Base-by-base conservation (phyloP, 1,139 yeast species). In the Nakaseomyces sp. region DNA sequence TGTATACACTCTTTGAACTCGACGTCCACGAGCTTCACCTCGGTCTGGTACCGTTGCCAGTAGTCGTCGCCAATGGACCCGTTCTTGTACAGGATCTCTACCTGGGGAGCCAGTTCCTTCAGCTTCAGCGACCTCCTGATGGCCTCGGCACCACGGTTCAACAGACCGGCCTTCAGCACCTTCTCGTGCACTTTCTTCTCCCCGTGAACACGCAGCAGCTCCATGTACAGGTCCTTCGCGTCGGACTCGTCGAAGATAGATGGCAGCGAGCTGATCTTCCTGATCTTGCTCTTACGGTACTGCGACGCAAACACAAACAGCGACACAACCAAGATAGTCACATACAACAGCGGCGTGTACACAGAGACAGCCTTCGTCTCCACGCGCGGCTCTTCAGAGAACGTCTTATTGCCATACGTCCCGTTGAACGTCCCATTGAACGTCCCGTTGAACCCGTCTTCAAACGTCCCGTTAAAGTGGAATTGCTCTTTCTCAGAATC, bases 11-110 rank as follows among this genome's bases (percentile, higher is more conserved):
- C 89, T 61, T 80, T 76, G 53, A 91, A 69, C 61, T 91, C 98
- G 26, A 82, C 60, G 57, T 88, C 93, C 17, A 57, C 83, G 50
- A 87, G 64, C 64, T 87, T 86, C 49, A 76, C 77, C 53, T 87
- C 88, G 43, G 87, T 73, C 54, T 79, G 81, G 64, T 75, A 88
- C 55, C 93, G 81, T 61, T 83, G 82, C 73, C 77, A 84, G 39
- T 85, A 70, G 46, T 85, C 94, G 57, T 91, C 97, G 29, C 96
- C 96, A 50, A 91, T 80, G 28, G 89, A 77, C 1, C 97, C 97
- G 44, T 78, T 79, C 58, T 89, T 93, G 61, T 88, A 89, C 50
- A 91, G 70, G 42, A 74, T 71, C 43, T 76, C 77, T 56, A 86
- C 75, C 43, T 74, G 76, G 4, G 81, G 81, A 52, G 74, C 61